Percentiles rank a stretch among this genome's conserved stretches.
Conservation (phyloP, 352 stramenopile species). For the Globisporangium splendens region DNA sequence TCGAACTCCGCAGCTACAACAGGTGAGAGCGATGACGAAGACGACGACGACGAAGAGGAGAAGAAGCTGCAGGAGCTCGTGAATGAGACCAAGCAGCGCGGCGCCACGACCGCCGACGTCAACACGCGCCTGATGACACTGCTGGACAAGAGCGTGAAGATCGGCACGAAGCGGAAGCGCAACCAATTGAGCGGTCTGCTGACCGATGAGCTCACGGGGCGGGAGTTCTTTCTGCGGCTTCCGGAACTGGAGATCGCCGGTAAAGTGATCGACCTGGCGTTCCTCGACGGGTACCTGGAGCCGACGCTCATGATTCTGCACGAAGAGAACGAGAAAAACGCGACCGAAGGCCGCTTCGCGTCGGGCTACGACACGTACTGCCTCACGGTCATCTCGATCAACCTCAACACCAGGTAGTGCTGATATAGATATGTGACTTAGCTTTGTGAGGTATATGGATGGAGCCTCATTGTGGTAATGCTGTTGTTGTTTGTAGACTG, state of each 20-base stretch:
- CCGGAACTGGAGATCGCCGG: constrained; percentile 73
- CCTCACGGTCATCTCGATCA: constrained; percentile 85
- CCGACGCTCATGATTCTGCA: constrained; percentile 85
- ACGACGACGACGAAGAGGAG: constrained; percentile 80
- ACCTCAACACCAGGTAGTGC: constrained; percentile 70
- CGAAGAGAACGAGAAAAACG: constrained; percentile 77
- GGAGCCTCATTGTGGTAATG: background rate
- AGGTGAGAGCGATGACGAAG: constrained; percentile 39
- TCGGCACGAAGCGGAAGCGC: constrained; percentile 68
- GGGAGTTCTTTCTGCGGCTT: constrained; percentile 72
- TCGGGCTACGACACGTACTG: constrained; percentile 78
- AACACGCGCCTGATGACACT: constrained; percentile 58
- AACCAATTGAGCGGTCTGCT: constrained; percentile 67
- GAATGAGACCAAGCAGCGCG: constrained; percentile 66
- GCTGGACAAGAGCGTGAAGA: constrained; percentile 81
- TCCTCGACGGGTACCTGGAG: constrained; percentile 83
- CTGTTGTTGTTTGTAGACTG: constrained; percentile 24
- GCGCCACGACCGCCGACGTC: constrained; percentile 52
- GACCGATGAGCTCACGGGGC: constrained; percentile 64
- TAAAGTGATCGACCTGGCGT: constrained; percentile 77
- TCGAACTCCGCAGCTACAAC: background rate
- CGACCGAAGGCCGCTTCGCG: constrained; percentile 64
- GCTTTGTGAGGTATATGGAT: background rate
- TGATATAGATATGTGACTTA: background rate
- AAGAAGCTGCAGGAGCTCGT: constrained; percentile 72